Percentiles rank a stretch among this genome's conserved stretches.
phyloP scores from a whole-genome alignment of 306 rosid genomes.

The Cucumis melo region DNA sequence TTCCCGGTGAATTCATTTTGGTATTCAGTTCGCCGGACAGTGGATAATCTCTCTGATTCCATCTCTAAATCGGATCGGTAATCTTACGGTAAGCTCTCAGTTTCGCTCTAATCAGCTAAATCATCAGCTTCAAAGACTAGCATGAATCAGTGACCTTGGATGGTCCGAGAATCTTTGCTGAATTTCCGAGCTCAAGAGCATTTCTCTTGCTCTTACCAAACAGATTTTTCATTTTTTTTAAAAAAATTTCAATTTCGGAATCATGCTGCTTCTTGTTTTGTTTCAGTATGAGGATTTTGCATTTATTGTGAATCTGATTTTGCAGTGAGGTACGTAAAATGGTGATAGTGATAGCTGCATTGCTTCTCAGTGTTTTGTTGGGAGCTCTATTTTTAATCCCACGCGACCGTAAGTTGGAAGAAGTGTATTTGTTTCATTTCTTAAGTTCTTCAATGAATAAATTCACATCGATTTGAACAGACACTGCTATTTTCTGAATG shows the following conservation, averaged over 20 bases:
- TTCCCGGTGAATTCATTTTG: neutral
- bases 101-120: neutral
- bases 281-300: neutral
- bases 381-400: constrained; percentile 31
- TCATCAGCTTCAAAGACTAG: neutral
- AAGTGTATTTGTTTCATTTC: neutral
- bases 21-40: neutral
- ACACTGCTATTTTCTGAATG: neutral
- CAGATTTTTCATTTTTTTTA: neutral
- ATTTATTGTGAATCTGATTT: constrained; percentile 16
- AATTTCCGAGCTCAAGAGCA: neutral
- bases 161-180: neutral
- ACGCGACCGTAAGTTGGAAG: constrained; percentile 29
- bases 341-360: constrained; percentile 35
- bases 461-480: neutral
- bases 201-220: neutral
- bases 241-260: neutral
- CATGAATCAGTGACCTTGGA: neutral
- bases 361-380: constrained; percentile 35
- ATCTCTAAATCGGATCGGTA: neutral
- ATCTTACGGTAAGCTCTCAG: neutral
- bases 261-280: neutral
- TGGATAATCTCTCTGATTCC: neutral
- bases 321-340: constrained; percentile 15
- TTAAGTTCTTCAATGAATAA: neutral